phyloP scores from a whole-genome alignment of 2,329 filamentous ascomycete genomes.

The Zymoseptoria ardabiliae region DNA sequence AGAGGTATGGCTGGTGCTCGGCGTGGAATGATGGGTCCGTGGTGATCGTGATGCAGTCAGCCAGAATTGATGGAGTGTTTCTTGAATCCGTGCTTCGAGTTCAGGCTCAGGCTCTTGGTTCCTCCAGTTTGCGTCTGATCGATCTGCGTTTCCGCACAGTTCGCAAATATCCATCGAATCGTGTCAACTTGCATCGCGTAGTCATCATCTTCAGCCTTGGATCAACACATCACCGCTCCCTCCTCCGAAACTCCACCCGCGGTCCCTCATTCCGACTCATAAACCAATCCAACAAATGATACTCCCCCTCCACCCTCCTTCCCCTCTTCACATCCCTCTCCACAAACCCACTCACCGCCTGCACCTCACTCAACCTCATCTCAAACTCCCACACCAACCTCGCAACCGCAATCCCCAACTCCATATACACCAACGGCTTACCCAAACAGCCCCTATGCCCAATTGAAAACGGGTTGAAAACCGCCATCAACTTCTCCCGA shows the following conservation, averaged over 20 bases:
- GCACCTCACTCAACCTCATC: slow-evolving; percentile 16
- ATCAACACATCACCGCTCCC: slow-evolving; percentile 6
- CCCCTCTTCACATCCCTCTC: slow-evolving; percentile 47
- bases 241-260: slow-evolving; percentile 48
- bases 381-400: slow-evolving; percentile 22
- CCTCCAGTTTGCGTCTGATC: background rate
- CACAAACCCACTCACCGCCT: slow-evolving; percentile 47
- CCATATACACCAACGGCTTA: slow-evolving; percentile 38
- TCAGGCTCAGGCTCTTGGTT: background rate
- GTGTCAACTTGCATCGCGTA: too few relatives aligned
- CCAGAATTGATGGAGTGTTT: background rate
- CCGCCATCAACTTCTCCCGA: slow-evolving; percentile 40
- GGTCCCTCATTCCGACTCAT: slow-evolving; percentile 67
- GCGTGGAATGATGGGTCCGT: background rate
- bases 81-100: background rate
- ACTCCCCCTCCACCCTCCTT: slow-evolving; percentile 52
- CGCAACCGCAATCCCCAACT: slow-evolving; percentile 20
- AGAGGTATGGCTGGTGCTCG: background rate
- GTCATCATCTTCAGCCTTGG: background rate
- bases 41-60: background rate
- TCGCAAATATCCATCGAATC: too few relatives aligned
- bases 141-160: too few relatives aligned
- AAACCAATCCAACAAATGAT: slow-evolving; percentile 65
- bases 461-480: slow-evolving; percentile 68
- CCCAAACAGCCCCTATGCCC: slow-evolving; percentile 66